Conservation (phyloP, 2,329 filamentous ascomycete genomes). For the Geosmithia flava region DNA sequence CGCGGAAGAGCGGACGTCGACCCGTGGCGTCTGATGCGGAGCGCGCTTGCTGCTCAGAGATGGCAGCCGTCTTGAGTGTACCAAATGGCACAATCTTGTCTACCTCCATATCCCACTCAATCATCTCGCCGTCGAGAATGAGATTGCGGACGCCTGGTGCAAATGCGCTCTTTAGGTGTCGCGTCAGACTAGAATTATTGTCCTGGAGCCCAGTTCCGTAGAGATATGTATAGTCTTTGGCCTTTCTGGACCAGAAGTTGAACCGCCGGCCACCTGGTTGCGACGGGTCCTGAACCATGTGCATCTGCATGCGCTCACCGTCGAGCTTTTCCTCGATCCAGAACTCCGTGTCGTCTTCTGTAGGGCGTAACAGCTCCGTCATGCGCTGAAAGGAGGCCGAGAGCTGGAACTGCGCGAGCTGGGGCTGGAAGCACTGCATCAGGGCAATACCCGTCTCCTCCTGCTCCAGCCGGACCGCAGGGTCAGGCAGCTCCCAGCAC, state of each 20-base stretch:
- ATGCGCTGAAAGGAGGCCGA: constrained; percentile 66
- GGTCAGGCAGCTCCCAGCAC: constrained; percentile 85
- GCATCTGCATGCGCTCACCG: constrained; percentile 92
- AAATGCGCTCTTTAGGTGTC: constrained; percentile 70
- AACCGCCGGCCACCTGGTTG: constrained; percentile 62
- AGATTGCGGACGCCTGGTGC: constrained; percentile 65
- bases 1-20: constrained; percentile 61
- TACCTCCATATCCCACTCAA: constrained; percentile 84
- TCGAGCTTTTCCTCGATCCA: constrained; percentile 99
- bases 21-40: constrained; percentile 38
- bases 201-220: constrained; percentile 73
- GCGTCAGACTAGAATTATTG: constrained; percentile 63
- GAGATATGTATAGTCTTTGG: constrained; percentile 90
- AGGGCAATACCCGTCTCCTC: constrained; percentile 64
- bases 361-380: constrained; percentile 49
- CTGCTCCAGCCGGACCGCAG: constrained; percentile 56
- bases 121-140: constrained; percentile 96
- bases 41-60: constrained; percentile 57
- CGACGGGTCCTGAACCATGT: constrained; percentile 64
- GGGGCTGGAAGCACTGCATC: constrained; percentile 95
- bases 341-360: constrained; percentile 60
- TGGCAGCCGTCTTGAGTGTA: constrained; percentile 80
- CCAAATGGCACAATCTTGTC: constrained; percentile 85
- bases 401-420: constrained; percentile 86
- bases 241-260: constrained; percentile 88